Base-by-base conservation (phyloP, 495 filamentous ascomycete genomes). In the Daldinia concentrica region DNA sequence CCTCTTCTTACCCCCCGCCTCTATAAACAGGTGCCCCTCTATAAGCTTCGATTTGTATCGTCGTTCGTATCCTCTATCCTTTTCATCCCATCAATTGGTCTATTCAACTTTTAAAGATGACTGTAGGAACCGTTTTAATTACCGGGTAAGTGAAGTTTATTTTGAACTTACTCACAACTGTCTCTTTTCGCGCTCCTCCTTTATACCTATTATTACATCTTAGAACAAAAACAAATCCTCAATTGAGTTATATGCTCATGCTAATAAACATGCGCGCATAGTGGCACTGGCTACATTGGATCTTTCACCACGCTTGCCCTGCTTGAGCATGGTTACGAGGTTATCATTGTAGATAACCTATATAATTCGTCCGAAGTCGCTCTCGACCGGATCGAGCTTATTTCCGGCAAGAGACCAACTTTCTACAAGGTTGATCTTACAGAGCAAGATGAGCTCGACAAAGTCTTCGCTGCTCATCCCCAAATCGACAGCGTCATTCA, bases 401-500 rank as follows among this genome's bases (percentile, higher is more conserved):
- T 99, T 82, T 90, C 84, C 79, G 94, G 94, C 79, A 97, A 94
- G 85, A 89, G 90, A 74, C 93, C 96, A 48, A 85, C 86, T 57
- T 98, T 97, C 82, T 88, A 91, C 82, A 82, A 96, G 78, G 84
- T 90, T 74, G 95, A 99, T 83, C 87, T 99, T 76, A 97, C 93
- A 66, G 87, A 97, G 78, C 89, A 93, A 79, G 85, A 86, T 37
- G 90, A 83, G 34, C 89, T 98, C 65, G 93, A 97, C 83, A 88
- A 90, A 77, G 91, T 98, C 68, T 98, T 99, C 79, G 84, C 87
- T 68, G 92, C 90, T 56, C 92, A 98, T 82, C 93, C 93, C 30
- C 90, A 93, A 73, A 97, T 99, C 77, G 93, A 97, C 86, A 96
- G 92, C 79, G 95, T 98, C 55, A 98, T 99, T 67, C 95, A 99